Evolutionary conservation across 495 filamentous ascomycete species (phyloP), one percentile per base, ranked within the genome.

Genomic region (Lasiosphaeris hirsuta): DNA sequence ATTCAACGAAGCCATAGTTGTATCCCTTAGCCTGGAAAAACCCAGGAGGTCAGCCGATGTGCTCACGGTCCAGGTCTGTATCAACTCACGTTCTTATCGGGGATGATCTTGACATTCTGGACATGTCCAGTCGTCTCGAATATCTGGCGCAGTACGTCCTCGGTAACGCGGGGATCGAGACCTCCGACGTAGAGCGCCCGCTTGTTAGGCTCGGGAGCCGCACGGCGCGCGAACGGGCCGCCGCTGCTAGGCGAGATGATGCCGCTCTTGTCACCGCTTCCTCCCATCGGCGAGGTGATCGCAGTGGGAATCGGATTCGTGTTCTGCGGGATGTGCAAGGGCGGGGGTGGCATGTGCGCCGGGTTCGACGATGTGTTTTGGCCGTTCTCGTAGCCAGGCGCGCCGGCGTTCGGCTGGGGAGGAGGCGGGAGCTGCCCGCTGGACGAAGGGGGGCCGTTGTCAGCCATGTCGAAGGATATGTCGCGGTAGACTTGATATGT

Each of bases 1-100:
- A 99, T 72, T 99, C 94, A 44, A 99, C 90, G 72, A 99, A 99
- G 43, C 94, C 94, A 76, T 99, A 99, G 80, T 99, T 99, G 79
- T 90, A 93, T 38, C 94, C 94, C 80, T 97, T 97, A 65, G 84
- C 88, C 84, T 96, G 41, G 46, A 18, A 33, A 54, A 10, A 59
- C 38, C 10, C 18, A 8, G 46, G 46, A 35, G 51, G 35, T 10
- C 35, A 40, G 11, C 50, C 3, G 14, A 10, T 15, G 5, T 2
- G 10, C 38, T 19, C 15, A 18, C 14, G 13, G 45, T 5, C 10
- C 23, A 39, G 15, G 13, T 7, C 4, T 11, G 57, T 11, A 14
- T 18, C 33, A 43, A 75, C 91, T 83, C 73, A 95, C 90, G 75
- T 93, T 96, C 84, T 96, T 96, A 78, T 99, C 94, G 37, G 94